Base-by-base conservation (phyloP, 2,329 filamentous ascomycete genomes). In the Claviceps arundinis region DNA sequence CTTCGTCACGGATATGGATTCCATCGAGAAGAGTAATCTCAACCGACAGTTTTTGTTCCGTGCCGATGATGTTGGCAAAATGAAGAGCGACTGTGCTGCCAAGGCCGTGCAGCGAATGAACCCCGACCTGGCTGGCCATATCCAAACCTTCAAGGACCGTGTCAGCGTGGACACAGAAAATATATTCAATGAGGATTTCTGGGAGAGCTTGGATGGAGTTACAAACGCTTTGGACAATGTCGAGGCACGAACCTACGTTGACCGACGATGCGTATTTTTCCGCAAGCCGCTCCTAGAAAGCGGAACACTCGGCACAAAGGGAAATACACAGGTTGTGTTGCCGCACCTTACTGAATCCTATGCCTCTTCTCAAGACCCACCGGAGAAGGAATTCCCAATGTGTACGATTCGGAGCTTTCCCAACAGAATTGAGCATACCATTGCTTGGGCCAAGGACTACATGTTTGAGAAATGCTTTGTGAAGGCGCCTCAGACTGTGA, bases 371-470 rank as follows among this genome's bases (percentile, higher is more conserved):
- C 91, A 96, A 66, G 94, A 98, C 66, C 93, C 93, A 1, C 93
- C 93, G 0, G 94, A 98, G 76, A 89, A 96, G 73, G 95, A 93
- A 1, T 97, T 98, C 77, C 93, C 93, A 0, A 97, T 97, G 90
- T 98, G 93, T 69, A 97, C 93, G 5, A 78, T 98, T 56, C 82
- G 88, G 64, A 96, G 90, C 69, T 98, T 98, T 76, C 93, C 93
- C 54, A 98, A 98, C 76, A 85, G 85, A 62, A 98, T 98, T 62
- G 90, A 98, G 71, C 93, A 98, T 69, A 97, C 93, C 0, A 98
- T 98, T 66, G 93, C 93, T 2, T 98, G 93, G 93, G 85, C 90
- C 41, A 88, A 94, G 62, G 93, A 97, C 67, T 70, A 73, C 61
- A 79, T 95, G 58, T 98, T 98, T 70, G 89, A 97, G 71, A 85